Evolutionary conservation across 2,329 filamentous ascomycete species (phyloP), one percentile per base, ranked within the genome.

Genomic region (Decorospora gaudefroyi): DNA sequence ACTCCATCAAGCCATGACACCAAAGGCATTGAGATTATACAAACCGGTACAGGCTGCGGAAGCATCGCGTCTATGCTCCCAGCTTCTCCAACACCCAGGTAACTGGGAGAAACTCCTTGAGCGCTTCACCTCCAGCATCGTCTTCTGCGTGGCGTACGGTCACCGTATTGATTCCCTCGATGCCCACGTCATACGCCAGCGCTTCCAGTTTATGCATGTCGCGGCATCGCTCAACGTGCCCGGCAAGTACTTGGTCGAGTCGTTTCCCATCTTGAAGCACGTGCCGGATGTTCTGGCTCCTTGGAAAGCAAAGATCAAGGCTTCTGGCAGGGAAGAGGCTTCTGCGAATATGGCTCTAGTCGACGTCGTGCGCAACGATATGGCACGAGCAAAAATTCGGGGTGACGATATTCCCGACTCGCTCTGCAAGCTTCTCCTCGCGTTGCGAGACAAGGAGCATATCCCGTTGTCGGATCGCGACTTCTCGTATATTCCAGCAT

Each of bases 81-180:
- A 75, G 5, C 59, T 80, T 4, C 59, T 79, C 9, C 42, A 61
- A 3, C 64, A 63, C 4, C 69, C 74, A 0, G 42, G 51, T 1
- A 68, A 69, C 16, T 79, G 76, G 65, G 75, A 76, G 48, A 70
- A 72, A 34, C 65, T 72, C 12, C 68, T 78, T 16, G 73, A 78
- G 52, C 68, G 74, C 0, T 80, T 76, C 50, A 76, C 76, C 0
- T 71, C 73, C 1, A 76, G 73, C 48, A 68, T 79, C 21, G 76
- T 78, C 4, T 77, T 79, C 48, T 76, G 72, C 4, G 74, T 79
- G 3, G 70, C 76, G 4, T 80, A 79, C 51, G 77, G 78, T 0
- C 75, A 77, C 42, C 72, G 76, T 5, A 74, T 78, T 39, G 74
- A 78, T 45, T 74, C 75, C 1, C 53, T 75, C 13, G 68, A 76